A percentile compares a stretch with the other conserved stretches of the same genome.
Evolutionary conservation across 441 rosid species (phyloP).

Genomic region (Aquilaria agallochum): DNA sequence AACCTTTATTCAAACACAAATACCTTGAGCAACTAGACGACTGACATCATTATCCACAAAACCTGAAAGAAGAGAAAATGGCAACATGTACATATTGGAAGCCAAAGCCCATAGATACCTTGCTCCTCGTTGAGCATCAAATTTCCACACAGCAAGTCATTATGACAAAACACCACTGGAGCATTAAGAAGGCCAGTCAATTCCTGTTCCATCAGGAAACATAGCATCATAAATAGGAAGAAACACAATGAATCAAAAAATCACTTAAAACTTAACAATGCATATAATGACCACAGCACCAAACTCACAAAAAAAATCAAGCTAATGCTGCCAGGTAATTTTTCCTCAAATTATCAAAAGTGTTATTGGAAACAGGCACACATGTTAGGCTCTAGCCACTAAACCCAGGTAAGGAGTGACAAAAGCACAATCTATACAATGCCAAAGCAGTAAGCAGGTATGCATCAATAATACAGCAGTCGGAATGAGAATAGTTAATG

Average conservation of each 20-base stretch:
- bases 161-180: slow-evolving; percentile 90
- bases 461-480: neutral
- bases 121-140: slow-evolving; percentile 83
- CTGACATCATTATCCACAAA: neutral
- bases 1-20: neutral
- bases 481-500: neutral
- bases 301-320: slow-evolving; percentile 1
- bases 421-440: neutral
- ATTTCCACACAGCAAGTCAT: slow-evolving; percentile 95
- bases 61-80: neutral
- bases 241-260: neutral
- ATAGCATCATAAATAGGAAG: slow-evolving; percentile 16
- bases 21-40: neutral
- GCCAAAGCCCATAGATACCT: slow-evolving; percentile 36
- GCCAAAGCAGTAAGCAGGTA: too few species aligned
- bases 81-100: neutral
- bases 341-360: neutral
- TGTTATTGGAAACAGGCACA: neutral
- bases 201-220: slow-evolving; percentile 65
- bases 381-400: slow-evolving; percentile 9
- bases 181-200: slow-evolving; percentile 66
- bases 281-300: neutral
- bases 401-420: neutral
- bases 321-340: neutral
- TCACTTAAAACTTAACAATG: slow-evolving; percentile 12